phyloP scores from a whole-genome alignment of 257 asterid genomes.

The Solanum rostratum region DNA sequence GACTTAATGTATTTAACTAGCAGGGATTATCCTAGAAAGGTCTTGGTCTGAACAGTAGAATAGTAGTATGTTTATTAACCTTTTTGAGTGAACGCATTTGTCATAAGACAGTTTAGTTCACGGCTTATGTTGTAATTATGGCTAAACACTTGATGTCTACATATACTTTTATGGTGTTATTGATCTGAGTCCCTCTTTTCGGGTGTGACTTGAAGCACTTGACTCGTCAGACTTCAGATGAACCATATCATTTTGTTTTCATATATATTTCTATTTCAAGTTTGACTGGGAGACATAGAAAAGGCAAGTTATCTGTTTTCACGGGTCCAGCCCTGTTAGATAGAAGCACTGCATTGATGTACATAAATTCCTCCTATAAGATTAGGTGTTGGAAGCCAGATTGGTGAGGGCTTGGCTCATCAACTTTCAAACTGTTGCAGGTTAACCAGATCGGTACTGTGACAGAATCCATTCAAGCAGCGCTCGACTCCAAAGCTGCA shows the following conservation, averaged over 20 bases:
- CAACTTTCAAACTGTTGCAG: conserved; percentile 23
- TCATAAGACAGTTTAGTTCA: background rate
- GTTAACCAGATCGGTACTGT: conserved; percentile 96
- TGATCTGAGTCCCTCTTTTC: background rate
- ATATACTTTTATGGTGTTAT: background rate
- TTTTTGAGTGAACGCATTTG: background rate
- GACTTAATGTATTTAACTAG: background rate
- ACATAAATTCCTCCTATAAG: background rate
- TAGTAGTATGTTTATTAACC: background rate
- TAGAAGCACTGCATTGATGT: background rate
- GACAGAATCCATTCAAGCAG: conserved; percentile 97
- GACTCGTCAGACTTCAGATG: background rate
- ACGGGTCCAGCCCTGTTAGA: background rate
- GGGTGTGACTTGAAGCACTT: background rate
- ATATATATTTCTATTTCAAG: background rate
- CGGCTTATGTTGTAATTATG: background rate
- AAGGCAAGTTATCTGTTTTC: background rate
- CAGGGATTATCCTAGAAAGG: background rate
- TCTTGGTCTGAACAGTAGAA: background rate
- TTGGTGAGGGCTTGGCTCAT: background rate
- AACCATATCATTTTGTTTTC: background rate
- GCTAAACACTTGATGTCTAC: background rate
- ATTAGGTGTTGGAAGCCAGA: background rate
- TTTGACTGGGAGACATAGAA: background rate
- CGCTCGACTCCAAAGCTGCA: conserved; percentile 94